Conservation (phyloP, 345 rosid species). For the Lagerstroemia speciosa region DNA sequence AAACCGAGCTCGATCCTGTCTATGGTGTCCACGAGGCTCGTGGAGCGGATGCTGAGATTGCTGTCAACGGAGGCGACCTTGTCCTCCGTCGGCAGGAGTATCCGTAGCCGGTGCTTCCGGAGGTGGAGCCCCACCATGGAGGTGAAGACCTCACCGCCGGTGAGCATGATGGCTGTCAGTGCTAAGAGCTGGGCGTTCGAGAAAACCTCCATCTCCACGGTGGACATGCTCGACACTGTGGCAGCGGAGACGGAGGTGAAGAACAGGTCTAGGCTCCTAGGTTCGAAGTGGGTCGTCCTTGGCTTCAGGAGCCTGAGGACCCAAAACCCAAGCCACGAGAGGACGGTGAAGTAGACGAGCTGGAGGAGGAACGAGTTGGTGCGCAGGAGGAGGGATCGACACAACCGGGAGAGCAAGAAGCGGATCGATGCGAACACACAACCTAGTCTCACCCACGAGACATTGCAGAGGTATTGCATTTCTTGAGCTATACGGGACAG, state of each 20-base stretch:
- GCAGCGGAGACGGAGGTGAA: constrained; percentile 12
- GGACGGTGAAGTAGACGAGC: constrained; percentile 24
- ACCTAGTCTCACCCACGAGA: background rate
- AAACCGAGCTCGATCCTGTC: constrained; percentile 8
- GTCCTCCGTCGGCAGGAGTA: background rate
- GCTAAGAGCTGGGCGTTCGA: constrained; percentile 52
- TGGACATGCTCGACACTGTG: constrained; percentile 17
- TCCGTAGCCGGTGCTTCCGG: background rate
- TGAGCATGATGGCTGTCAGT: constrained; percentile 41
- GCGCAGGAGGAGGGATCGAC: constrained; percentile 10
- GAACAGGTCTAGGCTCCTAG: constrained; percentile 14
- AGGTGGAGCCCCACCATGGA: constrained; percentile 12
- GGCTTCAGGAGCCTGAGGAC: constrained; percentile 15
- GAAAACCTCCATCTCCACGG: constrained; percentile 31
- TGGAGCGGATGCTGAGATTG: background rate
- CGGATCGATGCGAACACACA: background rate
- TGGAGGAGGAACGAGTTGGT: constrained; percentile 27
- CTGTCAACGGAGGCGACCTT: background rate
- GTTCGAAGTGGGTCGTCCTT: constrained; percentile 25
- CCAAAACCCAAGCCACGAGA: constrained; percentile 32
- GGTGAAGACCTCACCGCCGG: constrained; percentile 30
- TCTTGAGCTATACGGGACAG: background rate
- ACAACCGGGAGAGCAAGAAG: constrained; percentile 8
- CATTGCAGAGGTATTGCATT: constrained; percentile 1
- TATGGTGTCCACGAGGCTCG: background rate